phyloP scores from a whole-genome alignment of 1,284 basidiomycete species.

The Irpex sp. region DNA sequence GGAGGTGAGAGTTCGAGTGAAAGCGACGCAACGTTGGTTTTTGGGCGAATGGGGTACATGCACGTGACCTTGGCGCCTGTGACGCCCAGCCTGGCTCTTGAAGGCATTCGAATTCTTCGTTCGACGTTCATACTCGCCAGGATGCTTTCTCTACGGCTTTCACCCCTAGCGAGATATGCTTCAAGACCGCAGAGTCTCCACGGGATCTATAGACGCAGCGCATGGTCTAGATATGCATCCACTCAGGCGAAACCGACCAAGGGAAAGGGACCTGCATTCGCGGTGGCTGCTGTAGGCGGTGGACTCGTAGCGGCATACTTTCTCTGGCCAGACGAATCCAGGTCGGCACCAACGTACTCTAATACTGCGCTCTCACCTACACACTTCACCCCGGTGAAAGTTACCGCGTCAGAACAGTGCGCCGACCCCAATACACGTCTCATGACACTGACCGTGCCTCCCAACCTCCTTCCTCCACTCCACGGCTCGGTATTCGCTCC shows the following conservation, averaged over 20 bases:
- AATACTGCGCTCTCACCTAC: slow-evolving; percentile 45
- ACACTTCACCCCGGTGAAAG: slow-evolving; percentile 61
- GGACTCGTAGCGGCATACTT: slow-evolving; percentile 44
- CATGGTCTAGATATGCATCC: not conserved
- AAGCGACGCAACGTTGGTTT: not conserved
- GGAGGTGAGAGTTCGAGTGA: slow-evolving; percentile 2
- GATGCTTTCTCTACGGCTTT: not conserved
- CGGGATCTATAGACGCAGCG: not conserved
- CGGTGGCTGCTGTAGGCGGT: slow-evolving; percentile 24
- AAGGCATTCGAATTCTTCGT: too few relatives aligned
- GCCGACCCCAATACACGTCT: slow-evolving; percentile 39
- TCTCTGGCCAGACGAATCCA: slow-evolving; percentile 44
- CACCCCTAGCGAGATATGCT: not conserved
- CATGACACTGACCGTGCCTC: slow-evolving; percentile 56
- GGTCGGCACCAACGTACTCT: slow-evolving; percentile 31
- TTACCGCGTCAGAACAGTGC: slow-evolving; percentile 49
- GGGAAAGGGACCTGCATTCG: slow-evolving; percentile 6
- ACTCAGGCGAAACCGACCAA: not conserved
- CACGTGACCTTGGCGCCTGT: not conserved
- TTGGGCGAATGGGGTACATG: not conserved
- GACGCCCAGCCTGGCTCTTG: too few relatives aligned
- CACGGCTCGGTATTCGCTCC: slow-evolving; percentile 30
- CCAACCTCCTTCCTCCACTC: slow-evolving; percentile 33
- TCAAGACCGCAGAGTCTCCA: not conserved
- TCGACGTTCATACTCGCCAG: not conserved